These are phyloP conservation scores for Lentinula aciculospora DNA, from an alignment of 768 basidiomycete species.

Conservation along the genomic window DNA sequence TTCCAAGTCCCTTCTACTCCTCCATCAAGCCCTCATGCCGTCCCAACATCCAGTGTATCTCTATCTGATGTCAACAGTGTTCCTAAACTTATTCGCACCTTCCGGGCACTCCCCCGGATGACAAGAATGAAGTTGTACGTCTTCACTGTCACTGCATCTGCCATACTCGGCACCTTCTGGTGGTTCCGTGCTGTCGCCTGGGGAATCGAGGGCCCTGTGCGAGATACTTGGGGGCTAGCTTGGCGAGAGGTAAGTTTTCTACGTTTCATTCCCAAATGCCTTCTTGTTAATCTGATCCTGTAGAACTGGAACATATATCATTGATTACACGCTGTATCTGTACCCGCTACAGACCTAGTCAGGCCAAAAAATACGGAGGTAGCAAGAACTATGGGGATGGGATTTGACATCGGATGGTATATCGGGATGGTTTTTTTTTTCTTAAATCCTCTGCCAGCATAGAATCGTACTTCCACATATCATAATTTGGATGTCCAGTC, in stretches of 20 bases:
- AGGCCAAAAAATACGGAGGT: neutral
- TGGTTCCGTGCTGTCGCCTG: conserved; percentile 91
- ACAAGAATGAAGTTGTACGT: conserved; percentile 61
- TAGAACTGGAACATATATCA: conserved; percentile 28
- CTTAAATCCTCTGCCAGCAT: neutral
- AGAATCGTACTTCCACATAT: too few relatives aligned
- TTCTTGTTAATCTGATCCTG: conserved; percentile 3
- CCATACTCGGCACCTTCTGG: conserved; percentile 81
- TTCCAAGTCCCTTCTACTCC: conserved; percentile 41
- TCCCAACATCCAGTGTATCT: neutral
- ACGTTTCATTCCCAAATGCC: conserved; percentile 4
- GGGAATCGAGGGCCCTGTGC: conserved; percentile 87
- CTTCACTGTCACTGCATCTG: conserved; percentile 57
- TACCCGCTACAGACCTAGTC: too few relatives aligned
- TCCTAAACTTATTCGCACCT: neutral
- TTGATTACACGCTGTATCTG: neutral
- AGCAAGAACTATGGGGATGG: neutral
- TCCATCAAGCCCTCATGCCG: conserved; percentile 42
- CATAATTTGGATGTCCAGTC: neutral
- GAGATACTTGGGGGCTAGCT: conserved; percentile 67
- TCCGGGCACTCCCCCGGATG: conserved; percentile 17
- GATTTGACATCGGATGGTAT: neutral
- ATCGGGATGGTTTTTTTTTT: neutral
- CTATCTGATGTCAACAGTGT: neutral
- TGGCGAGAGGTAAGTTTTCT: conserved; percentile 60